Base-by-base conservation (phyloP, 2,329 filamentous ascomycete genomes). In the Arthrobotrys sinensis region DNA sequence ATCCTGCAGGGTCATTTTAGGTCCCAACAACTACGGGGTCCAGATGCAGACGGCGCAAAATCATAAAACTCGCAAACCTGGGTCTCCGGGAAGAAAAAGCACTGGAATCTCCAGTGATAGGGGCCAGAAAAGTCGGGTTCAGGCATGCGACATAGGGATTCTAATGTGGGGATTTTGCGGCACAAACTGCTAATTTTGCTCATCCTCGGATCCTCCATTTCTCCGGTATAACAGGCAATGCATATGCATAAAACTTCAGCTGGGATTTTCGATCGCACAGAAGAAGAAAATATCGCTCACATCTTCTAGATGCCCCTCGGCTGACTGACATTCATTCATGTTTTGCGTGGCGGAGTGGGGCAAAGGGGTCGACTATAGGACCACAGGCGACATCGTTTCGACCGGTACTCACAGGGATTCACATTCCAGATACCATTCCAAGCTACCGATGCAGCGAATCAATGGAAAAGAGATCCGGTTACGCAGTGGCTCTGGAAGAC, bases 391-490 rank as follows among this genome's bases (percentile, higher is more conserved):
- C 10, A 63, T 34, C 57, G 57, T 2, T 46, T 28, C 36, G 14
- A 12, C 14, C n/a, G 19, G 34, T 24, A n/a, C 53, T 60, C 53
- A 12, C 34, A 60, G 53, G 40, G 57, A 43, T 32, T 63, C 38
- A 48, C 57, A 63, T 63, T 63, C 57, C 57, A 46, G n/a, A 45
- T 46, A 24, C 57, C 57, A 46, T 36, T 63, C 43, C 40, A 14
- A 36, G 6, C 14, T 16, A 16, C 34, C 38, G 40, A 63, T 24
- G 10, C 16, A 14, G 21, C 21, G n/a, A 32, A 14, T 63, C n/a
- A 21, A n/a, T n/a, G 14, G 28, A 34, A 21, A 16, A 34, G 12
- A 14, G 11, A n/a, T 8, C n/a, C 36, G 52, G 28, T 36, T 40
- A 10, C 11, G 24, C 7, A n/a, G 10, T 28, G 10, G 28, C 5